Percentiles rank a stretch among this genome's conserved stretches.
Conservation (phyloP, 2,329 filamentous ascomycete genomes). For the Plenodomus tracheiphilus region DNA sequence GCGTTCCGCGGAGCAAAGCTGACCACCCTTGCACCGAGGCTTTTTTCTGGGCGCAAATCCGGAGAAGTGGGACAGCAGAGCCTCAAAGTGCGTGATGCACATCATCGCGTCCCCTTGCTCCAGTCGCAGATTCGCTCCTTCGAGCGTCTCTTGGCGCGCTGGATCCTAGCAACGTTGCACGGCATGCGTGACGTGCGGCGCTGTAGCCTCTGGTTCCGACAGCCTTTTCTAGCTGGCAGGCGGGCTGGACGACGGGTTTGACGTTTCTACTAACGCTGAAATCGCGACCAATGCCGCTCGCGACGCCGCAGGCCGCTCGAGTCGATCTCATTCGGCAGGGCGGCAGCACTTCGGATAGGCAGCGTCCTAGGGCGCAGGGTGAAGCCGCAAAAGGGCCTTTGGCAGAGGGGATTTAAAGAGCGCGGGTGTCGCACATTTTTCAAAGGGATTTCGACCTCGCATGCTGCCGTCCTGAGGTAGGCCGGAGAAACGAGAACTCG, state of each 20-base stretch:
- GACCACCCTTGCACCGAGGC: background rate
- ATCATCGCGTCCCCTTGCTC: background rate
- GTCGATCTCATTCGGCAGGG: background rate
- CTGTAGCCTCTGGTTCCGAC: background rate
- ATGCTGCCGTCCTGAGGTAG: background rate
- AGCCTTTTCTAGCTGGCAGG: no score
- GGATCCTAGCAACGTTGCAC: background rate
- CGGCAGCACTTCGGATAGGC: slow-evolving; percentile 33
- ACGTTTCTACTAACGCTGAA: background rate
- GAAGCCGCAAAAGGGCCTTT: slow-evolving; percentile 44
- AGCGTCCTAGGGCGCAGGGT: slow-evolving; percentile 15
- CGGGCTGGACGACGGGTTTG: no score
- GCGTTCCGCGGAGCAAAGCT: background rate
- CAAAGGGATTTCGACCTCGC: slow-evolving; percentile 1
- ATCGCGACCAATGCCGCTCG: background rate
- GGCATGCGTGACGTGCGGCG: background rate
- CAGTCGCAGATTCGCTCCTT: background rate
- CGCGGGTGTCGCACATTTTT: slow-evolving; percentile 17
- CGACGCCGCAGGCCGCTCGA: background rate
- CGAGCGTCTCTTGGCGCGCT: background rate
- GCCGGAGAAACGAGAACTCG: background rate
- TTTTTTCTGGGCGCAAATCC: background rate
- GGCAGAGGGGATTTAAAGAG: slow-evolving; percentile 32
- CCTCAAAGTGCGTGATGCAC: background rate
- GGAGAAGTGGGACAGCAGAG: background rate